Percentiles rank a stretch among this genome's conserved stretches.
Conservation (phyloP, 106 monocot genomes). For the Acorus calamus region DNA sequence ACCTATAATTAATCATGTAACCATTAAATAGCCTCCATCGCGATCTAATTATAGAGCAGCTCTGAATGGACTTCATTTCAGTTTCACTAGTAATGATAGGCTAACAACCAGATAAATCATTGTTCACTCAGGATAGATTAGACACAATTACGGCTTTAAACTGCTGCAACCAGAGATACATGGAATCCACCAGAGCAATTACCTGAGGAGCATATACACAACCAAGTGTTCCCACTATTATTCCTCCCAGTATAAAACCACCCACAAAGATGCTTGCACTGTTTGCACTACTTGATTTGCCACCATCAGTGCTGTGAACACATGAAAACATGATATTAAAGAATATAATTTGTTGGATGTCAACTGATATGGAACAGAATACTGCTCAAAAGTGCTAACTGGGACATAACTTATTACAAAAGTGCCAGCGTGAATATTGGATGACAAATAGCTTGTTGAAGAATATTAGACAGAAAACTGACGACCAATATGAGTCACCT, state of each 20-base stretch:
- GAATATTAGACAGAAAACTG: too few relatives aligned
- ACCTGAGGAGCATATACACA: constrained; percentile 88
- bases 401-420: too few relatives aligned
- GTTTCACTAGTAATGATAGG: too few relatives aligned
- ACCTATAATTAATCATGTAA: too few relatives aligned
- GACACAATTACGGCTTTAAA: not conserved
- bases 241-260: constrained; percentile 67
- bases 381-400: not conserved
- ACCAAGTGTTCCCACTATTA: constrained; percentile 71
- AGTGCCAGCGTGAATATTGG: too few relatives aligned
- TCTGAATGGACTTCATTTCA: too few relatives aligned
- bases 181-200: constrained; percentile 1
- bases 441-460: too few relatives aligned
- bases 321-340: not conserved
- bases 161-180: not conserved
- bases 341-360: not conserved
- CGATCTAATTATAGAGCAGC: too few relatives aligned
- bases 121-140: not conserved
- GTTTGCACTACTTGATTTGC: constrained; percentile 31
- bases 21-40: too few relatives aligned
- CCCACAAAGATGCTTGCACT: constrained; percentile 51
- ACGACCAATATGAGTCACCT: too few relatives aligned
- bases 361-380: not conserved
- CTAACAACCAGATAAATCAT: not conserved
- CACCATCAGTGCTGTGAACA: constrained; percentile 16